Percentiles rank a stretch among this genome's conserved stretches.
These are phyloP conservation scores for Wickerhamiella slavikovae DNA, from an alignment of 805 yeast genomes.

Conservation along the genomic window DNA sequence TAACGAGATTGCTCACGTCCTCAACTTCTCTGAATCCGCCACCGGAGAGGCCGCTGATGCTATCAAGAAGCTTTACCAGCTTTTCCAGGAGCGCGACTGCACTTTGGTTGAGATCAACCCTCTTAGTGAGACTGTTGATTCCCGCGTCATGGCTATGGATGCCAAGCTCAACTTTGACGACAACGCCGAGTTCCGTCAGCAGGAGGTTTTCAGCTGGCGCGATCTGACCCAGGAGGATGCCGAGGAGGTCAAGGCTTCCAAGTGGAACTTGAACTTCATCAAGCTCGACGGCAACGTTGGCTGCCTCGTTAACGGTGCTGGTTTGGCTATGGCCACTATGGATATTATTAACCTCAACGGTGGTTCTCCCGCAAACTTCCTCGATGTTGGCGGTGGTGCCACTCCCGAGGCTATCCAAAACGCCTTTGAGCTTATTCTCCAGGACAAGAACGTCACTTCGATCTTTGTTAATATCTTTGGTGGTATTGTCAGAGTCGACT, in stretches of 20 bases:
- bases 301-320: conserved; percentile 98
- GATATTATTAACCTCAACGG: conserved; percentile 96
- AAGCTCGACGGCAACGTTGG: conserved; percentile 98
- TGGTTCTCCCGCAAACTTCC: conserved; percentile 97
- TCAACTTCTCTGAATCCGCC: conserved; percentile 67
- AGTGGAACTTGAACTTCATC: conserved; percentile 84
- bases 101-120: conserved; percentile 99
- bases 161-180: conserved; percentile 98
- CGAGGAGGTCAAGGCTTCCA: conserved; percentile 81
- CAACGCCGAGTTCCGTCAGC: conserved; percentile 85
- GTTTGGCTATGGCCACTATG: conserved; percentile 99
- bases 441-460: conserved; percentile 77
- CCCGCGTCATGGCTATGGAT: conserved; percentile 91
- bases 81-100: conserved; percentile 80
- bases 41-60: conserved; percentile 73
- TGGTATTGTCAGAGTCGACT: conserved; percentile 98
- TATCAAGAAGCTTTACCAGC: conserved; percentile 69
- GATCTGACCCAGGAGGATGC: conserved; percentile 96
- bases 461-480: conserved; percentile 97
- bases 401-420: conserved; percentile 95
- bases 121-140: conserved; percentile 76
- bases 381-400: conserved; percentile 99
- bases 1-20: conserved; percentile 47
- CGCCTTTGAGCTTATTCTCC: conserved; percentile 82
- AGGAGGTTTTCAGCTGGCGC: conserved; percentile 91